Conservation (phyloP, 2,329 filamentous ascomycete species). For the Emmonsia crescens region DNA sequence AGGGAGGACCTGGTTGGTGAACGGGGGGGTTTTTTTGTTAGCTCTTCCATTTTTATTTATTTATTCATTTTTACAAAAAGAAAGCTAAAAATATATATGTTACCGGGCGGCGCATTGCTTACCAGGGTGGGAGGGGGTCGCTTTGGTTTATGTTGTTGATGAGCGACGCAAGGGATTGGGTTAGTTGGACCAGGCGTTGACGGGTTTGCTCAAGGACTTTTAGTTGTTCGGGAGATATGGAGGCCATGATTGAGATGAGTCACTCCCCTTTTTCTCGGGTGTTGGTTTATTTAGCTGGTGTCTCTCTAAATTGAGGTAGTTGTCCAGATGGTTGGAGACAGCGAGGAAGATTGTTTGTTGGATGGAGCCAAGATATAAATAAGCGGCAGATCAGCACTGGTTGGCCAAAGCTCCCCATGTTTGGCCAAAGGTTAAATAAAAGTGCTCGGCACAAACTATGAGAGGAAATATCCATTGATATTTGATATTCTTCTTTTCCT, state of each 20-base stretch:
- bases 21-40: neutral
- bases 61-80: too few species aligned
- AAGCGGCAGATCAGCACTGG: neutral
- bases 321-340: neutral
- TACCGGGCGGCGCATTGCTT: conserved; percentile 16
- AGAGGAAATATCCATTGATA: too few species aligned
- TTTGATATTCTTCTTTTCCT: neutral
- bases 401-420: neutral
- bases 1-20: conserved; percentile 50
- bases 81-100: neutral
- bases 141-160: conserved; percentile 50
- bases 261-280: neutral
- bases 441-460: too few species aligned
- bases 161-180: conserved; percentile 56
- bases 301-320: neutral
- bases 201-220: conserved; percentile 62
- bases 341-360: neutral
- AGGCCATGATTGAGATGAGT: conserved; percentile 22
- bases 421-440: too few species aligned
- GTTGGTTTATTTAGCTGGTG: neutral
- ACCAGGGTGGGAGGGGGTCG: conserved; percentile 59
- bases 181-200: conserved; percentile 56
- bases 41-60: neutral
- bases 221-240: conserved; percentile 32
- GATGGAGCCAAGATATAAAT: neutral